Base-by-base conservation (phyloP, 768 basidiomycete species). In the Exsudoporus frostii region DNA sequence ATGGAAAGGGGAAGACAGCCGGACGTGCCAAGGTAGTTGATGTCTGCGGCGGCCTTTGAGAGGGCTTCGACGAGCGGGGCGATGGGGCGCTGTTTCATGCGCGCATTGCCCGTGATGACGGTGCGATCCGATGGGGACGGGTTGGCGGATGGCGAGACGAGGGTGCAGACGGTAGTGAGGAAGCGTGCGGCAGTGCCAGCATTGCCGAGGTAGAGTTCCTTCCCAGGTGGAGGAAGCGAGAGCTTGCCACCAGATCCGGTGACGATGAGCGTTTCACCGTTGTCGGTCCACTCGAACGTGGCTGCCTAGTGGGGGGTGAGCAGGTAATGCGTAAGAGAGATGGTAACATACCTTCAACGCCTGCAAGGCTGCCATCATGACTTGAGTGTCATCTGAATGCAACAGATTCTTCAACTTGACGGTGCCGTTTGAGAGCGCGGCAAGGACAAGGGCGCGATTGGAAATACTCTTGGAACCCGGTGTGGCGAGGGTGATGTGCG, bases 11-110 rank as follows among this genome's bases (percentile, higher is more conserved):
- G 94, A 10, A 98, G 84, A 65, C 92, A 95, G 9, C 94, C 95
- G 34, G 82, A 70, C 4, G 80, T 77, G 68, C 93, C 94, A 56
- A 88, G 73, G 65, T 87, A 99, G 30, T 79, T 73, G 68, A 99
- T 86, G 27, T 77, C 68, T 57, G 84, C 86, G 11, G 92, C 89
- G 63, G 97, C 98, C 7, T 82, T 77, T 43, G 79, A 74, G 14
- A 99, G 84, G 4, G 97, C 93, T 48, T 91, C 86, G 47, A 98
- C 96, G 20, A 99, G 79, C 7, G 97, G 92, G 0, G 93, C 97
- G 59, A 96, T 94, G 14, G 97, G 97, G 27, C 96, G 87, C 70
- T 98, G 93, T 73, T 98, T 98, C 97, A 98, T 99, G 54, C 96
- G 85, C 0, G 95, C 92, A 60, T 99, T 99, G 43, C 97, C 97